Base-by-base conservation (phyloP, 805 yeast species). In the Cyberlindnera xylosilytica region DNA sequence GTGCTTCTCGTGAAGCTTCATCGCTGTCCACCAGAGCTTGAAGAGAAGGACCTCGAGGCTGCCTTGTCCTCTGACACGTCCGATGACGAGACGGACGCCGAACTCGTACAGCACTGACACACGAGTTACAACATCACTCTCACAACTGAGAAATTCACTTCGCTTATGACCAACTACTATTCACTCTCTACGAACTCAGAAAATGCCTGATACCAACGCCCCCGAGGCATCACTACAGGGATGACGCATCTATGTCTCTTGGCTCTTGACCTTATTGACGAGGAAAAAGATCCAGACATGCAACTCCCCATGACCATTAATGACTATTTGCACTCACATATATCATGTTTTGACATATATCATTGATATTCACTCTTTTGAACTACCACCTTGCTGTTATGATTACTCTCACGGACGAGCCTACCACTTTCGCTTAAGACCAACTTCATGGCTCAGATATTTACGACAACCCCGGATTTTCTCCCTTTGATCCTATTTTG, bases 1-100 rank as follows among this genome's bases (percentile, higher is more conserved):
- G 41, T 54, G 20, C 40, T 52, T 2, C 16, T 52, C 26, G 38
- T 54, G n/a, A 42, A 50, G 28, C 40, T 54, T 16, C 48, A 43
- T 16, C 46, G 50, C n/a, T 52, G 56, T 35, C 31, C 35, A 12
- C 31, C 40, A 22, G 24, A 22, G 24, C 24, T 22, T 0, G 53
- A 47, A 12, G 37, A 36, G 18, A 41, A 39, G 16, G 44, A 38
- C 12, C 13, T 20, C 15, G 36, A 36, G 17, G n/a, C 17, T 17
- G 35, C 24, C 16, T 8, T 23, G 12, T 27, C 32, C 11, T 33
- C 27, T 5, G 38, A 36, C 16, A 24, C 3, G n/a, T 12, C 22
- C 3, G 23, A 28, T 13, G 36, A 19, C 15, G 20, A 20, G 16
- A 31, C 26, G 8, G 28, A 34, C 34, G 37, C 36, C 19, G 15